A percentile compares a stretch with the other conserved stretches of the same genome.
Evolutionary conservation across 257 asterid species (phyloP).

Genomic region (Phtheirospermum japonicum): DNA sequence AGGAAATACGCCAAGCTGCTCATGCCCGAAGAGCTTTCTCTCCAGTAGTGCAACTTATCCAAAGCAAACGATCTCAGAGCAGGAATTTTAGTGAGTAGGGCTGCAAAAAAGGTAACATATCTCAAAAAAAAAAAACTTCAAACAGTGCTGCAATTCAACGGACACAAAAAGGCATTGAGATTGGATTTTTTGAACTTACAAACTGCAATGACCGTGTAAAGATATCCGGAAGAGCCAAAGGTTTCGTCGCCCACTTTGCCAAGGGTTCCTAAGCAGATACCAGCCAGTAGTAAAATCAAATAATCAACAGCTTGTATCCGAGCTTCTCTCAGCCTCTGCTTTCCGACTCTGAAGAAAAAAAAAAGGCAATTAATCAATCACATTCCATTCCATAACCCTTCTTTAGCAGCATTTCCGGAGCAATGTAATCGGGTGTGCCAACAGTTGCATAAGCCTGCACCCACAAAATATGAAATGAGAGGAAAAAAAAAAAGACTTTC

Average conservation of each 20-base stretch:
- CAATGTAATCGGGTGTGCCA: constrained; percentile 95
- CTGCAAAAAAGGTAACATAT: constrained; percentile 32
- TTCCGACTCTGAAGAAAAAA: constrained; percentile 50
- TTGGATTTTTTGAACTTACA: constrained; percentile 78
- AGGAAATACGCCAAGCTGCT: constrained; percentile 96
- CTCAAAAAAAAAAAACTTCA: no score
- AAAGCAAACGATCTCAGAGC: constrained; percentile 92
- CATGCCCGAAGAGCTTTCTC: constrained; percentile 95
- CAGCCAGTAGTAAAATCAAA: constrained; percentile 80
- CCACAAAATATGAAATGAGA: background rate
- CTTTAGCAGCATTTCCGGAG: constrained; percentile 84
- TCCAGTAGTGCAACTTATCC: constrained; percentile 95
- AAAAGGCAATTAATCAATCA: constrained; percentile 32
- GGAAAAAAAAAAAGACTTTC: background rate
- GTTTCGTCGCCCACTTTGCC: constrained; percentile 95
- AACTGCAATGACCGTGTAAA: constrained; percentile 94
- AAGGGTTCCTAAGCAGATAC: constrained; percentile 85
- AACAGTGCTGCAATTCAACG: no score
- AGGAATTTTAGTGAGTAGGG: constrained; percentile 76
- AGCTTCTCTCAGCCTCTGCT: constrained; percentile 88
- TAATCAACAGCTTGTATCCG: constrained; percentile 77
- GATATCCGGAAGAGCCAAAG: constrained; percentile 80
- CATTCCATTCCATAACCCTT: constrained; percentile 87
- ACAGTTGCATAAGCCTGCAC: constrained; percentile 91
- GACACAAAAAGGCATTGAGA: no score